These are phyloP conservation scores for Ogataea kodamae DNA, from an alignment of 805 yeast species.

Conservation along the genomic window DNA sequence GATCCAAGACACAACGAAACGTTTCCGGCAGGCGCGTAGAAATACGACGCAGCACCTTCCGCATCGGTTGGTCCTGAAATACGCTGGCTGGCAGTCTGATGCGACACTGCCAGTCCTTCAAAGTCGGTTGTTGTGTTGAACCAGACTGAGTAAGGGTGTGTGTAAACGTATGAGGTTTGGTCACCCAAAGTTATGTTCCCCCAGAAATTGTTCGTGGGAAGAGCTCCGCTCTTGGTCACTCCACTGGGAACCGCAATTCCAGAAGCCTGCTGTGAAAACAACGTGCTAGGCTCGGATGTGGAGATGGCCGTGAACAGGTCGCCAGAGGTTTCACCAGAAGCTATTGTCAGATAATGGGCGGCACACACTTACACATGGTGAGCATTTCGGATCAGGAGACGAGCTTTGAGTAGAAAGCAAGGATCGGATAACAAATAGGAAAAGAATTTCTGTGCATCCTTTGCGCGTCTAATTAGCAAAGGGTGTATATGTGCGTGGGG, in stretches of 20 bases:
- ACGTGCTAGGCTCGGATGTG: constrained; percentile 39
- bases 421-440: constrained; percentile 5
- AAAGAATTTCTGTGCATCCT: neutral
- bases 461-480: constrained; percentile 9
- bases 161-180: constrained; percentile 66
- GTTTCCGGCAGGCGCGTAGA: constrained; percentile 57
- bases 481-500: no score
- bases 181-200: constrained; percentile 62
- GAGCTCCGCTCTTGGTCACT: constrained; percentile 27
- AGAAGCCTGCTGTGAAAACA: constrained; percentile 35
- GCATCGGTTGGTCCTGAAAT: constrained; percentile 59
- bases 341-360: constrained; percentile 1
- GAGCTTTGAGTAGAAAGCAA: constrained; percentile 5
- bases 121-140: constrained; percentile 41
- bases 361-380: constrained; percentile 6
- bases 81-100: constrained; percentile 52
- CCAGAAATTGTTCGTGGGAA: constrained; percentile 73
- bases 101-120: constrained; percentile 61
- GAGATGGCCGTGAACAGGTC: constrained; percentile 43
- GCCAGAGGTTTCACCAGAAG: constrained; percentile 29
- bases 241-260: constrained; percentile 26
- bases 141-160: constrained; percentile 77
- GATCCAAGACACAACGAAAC: constrained; percentile 52
- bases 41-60: constrained; percentile 45
- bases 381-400: constrained; percentile 1